Evolutionary conservation across 768 basidiomycete species (phyloP).

Genomic region (Suillus lakei): DNA sequence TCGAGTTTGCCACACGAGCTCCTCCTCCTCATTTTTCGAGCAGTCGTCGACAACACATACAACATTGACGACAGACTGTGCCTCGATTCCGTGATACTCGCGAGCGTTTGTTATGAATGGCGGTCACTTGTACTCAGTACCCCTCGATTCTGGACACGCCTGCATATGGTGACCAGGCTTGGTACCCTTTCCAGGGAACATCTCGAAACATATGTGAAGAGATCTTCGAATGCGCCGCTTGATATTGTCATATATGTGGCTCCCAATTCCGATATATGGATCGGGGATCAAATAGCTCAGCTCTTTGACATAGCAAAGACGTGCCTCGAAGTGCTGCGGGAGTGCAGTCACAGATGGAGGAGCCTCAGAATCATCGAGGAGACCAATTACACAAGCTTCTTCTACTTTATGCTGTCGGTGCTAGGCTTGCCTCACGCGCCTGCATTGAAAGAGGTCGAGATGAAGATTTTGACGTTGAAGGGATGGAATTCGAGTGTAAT

Average conservation of each 20-base stretch:
- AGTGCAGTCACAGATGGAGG: slow-evolving; percentile 1
- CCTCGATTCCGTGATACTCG: not conserved
- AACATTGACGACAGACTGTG: not conserved
- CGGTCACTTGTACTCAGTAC: not conserved
- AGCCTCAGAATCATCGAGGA: not conserved
- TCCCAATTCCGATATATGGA: no score
- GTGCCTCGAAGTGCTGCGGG: not conserved
- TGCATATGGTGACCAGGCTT: not conserved
- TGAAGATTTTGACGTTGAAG: not conserved
- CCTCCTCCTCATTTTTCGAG: not conserved
- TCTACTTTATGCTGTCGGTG: not conserved
- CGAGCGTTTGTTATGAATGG: not conserved
- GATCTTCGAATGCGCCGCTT: not conserved
- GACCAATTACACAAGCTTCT: not conserved
- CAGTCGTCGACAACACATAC: not conserved
- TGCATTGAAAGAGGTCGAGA: not conserved
- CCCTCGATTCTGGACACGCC: not conserved
- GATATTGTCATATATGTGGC: slow-evolving; percentile 1
- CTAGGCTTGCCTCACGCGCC: not conserved
- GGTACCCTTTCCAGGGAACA: not conserved
- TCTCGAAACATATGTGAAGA: not conserved
- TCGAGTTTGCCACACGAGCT: not conserved
- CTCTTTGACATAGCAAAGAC: not conserved
- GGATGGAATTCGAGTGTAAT: not conserved
- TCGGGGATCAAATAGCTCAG: no score